Base-by-base conservation (phyloP, 345 rosid genomes). In the Firmiana major region DNA sequence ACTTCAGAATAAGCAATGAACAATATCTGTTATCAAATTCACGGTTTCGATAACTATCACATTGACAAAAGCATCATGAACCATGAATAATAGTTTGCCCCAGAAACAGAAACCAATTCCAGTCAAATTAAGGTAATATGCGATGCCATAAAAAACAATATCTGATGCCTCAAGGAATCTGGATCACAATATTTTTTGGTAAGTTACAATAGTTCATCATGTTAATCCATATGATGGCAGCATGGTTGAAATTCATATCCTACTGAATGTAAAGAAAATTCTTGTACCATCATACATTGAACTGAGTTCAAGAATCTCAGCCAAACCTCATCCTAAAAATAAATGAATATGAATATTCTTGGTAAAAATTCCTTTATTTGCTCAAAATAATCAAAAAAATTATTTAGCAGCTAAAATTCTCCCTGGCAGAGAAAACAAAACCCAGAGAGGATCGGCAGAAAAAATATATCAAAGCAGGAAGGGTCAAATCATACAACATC, bases 351-450 rank as follows among this genome's bases (percentile, higher is more conserved):
- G 62, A 71, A 71, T 19, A 8, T 71, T 5, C 40, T 9, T 6
- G 26, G 31, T 36, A 21, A 71, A 60, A 71, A 34, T 36, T 53
- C 48, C 31, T 53, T 71, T 71, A 53, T 71, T 71, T 53, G 63
- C 43, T 34, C 19, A 53, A 71, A 51, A 53, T 53, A 51, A 51
- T 65, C 1, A 0, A 16, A 70, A 17, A 70, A 70, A 48, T 7
- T 8, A 19, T 26, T 28, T n/a, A 51, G 31, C 17, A 71, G 45
- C 75, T 53, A n/a, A 34, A 71, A n/a, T 36, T 70, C 75, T 71
- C 75, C 75, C 63, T n/a, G 75, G 75, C 38, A 38, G n/a, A 71
- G 75, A 71, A 71, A 53, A 71, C 75, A 71, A 71, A 71, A 71
- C 48, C 77, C 78, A 82, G 77, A 71, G 79, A 71, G 46, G 59